Conservation (phyloP, 2,329 filamentous ascomycete species). For the Penicillium italicum region DNA sequence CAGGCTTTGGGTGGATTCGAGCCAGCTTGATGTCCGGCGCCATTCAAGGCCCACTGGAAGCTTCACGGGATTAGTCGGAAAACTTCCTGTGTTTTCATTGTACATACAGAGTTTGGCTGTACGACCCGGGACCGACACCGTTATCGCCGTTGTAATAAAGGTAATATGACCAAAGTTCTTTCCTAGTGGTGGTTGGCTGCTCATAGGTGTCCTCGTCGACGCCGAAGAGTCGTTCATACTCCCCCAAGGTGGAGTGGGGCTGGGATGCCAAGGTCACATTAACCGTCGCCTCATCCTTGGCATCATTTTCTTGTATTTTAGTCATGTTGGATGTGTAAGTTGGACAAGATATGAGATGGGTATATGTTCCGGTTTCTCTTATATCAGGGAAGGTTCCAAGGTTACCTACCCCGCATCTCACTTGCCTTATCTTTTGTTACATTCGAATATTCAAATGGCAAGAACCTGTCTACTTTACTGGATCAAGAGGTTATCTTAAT, state of each 20-base stretch:
- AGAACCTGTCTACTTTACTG: too few relatives aligned
- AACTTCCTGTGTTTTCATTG: not conserved
- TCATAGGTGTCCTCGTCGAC: slow-evolving; percentile 36
- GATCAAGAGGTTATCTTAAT: not conserved
- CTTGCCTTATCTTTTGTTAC: not conserved
- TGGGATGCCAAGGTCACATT: slow-evolving; percentile 3
- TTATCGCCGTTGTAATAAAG: slow-evolving; percentile 47
- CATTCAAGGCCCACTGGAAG: slow-evolving; percentile 42
- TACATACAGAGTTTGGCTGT: slow-evolving; percentile 39
- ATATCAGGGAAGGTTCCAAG: not conserved
- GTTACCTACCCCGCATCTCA: not conserved
- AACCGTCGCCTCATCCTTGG: slow-evolving; percentile 14
- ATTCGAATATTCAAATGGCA: not conserved
- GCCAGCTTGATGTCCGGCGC: slow-evolving; percentile 38
- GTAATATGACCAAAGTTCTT: slow-evolving; percentile 45
- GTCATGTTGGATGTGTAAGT: not conserved
- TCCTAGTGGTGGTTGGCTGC: slow-evolving; percentile 41
- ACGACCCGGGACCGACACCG: slow-evolving; percentile 42
- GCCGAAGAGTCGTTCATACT: slow-evolving; percentile 38
- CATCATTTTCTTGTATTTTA: not conserved
- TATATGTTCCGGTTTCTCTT: not conserved
- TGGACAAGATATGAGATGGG: not conserved
- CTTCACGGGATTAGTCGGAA: slow-evolving; percentile 15
- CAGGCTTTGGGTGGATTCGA: slow-evolving; percentile 33
- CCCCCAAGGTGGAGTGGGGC: slow-evolving; percentile 19